phyloP scores from a whole-genome alignment of 208 protist genomes.

The Cochliopodium minus region DNA sequence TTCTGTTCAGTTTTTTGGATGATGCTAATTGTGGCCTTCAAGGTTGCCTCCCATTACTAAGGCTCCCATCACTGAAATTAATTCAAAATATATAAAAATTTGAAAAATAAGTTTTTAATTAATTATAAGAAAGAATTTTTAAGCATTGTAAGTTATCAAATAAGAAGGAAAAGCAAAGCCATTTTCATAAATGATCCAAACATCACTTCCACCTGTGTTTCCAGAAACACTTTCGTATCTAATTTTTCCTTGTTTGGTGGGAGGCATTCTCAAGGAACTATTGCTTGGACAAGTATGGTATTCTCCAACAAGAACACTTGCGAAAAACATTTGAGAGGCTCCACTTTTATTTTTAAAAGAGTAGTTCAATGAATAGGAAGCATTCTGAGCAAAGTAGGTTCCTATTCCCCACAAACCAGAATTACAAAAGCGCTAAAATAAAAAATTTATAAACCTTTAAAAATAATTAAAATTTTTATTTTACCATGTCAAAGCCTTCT shows the following conservation, averaged over 20 bases:
- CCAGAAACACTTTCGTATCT: conserved; percentile 11
- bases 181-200: conserved; percentile 10
- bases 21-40: too few relatives aligned
- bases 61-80: too few relatives aligned
- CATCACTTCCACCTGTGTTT: conserved; percentile 1
- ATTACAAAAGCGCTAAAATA: neutral
- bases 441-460: too few relatives aligned
- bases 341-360: too few relatives aligned
- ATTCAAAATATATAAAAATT: too few relatives aligned
- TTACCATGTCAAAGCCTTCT: neutral
- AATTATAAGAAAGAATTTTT: too few relatives aligned
- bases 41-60: too few relatives aligned
- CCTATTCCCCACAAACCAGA: conserved; percentile 9
- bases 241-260: neutral
- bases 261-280: neutral
- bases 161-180: conserved; percentile 1
- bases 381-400: conserved; percentile 9
- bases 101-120: too few relatives aligned
- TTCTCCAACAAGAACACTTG: neutral
- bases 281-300: neutral
- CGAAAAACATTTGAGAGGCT: neutral
- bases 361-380: conserved; percentile 4
- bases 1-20: too few relatives aligned
- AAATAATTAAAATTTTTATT: too few relatives aligned
- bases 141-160: conserved; percentile 13